Conservation (phyloP, 129 eudicot species). For the Saposhnikovia divaricata region DNA sequence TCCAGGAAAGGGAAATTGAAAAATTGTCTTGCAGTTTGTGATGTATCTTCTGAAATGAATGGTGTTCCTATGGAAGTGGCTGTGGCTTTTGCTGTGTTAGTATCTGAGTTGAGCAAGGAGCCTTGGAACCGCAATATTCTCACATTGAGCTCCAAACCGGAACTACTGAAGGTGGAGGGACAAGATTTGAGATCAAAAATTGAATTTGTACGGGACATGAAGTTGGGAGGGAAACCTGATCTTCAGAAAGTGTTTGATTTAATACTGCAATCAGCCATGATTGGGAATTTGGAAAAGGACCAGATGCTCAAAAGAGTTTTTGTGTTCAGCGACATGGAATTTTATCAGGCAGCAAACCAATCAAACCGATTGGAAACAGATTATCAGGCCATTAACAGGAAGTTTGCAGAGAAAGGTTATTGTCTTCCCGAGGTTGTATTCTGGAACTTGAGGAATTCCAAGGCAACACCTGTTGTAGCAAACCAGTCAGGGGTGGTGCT, state of each 20-base stretch:
- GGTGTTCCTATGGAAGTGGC: background rate
- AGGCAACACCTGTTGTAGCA: background rate
- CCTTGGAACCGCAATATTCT: background rate
- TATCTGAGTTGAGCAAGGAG: constrained; percentile 6
- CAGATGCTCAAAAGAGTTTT: background rate
- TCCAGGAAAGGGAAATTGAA: background rate
- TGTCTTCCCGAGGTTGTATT: background rate
- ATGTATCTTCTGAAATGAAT: background rate
- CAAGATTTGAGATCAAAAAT: background rate
- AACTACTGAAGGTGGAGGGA: background rate
- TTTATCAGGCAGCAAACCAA: background rate
- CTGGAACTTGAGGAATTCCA: background rate
- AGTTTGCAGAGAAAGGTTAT: background rate
- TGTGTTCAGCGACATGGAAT: constrained; percentile 3
- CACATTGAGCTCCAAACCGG: background rate
- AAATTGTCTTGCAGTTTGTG: constrained; percentile 7
- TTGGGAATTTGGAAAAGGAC: background rate
- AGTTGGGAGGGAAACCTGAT: background rate
- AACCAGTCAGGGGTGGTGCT: constrained; percentile 2
- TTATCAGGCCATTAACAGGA: background rate
- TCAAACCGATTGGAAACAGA: background rate
- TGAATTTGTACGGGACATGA: background rate
- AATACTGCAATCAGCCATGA: background rate
- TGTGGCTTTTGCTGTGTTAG: background rate
- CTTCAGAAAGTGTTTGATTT: background rate